These are phyloP conservation scores for Gaeumannomyces sp. DNA, from an alignment of 2,329 filamentous ascomycete species.

Conservation along the genomic window DNA sequence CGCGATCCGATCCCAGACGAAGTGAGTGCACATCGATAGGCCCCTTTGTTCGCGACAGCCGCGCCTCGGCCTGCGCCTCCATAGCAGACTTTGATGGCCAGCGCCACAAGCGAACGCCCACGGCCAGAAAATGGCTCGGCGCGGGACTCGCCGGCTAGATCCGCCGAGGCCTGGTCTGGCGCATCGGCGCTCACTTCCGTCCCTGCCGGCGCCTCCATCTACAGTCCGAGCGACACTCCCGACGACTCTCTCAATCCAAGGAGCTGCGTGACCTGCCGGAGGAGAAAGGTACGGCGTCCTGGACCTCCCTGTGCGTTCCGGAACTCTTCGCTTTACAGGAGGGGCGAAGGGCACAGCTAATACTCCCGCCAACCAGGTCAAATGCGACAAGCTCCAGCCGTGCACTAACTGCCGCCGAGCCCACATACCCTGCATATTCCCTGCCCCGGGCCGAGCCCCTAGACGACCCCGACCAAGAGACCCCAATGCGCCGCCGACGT, in stretches of 20 bases:
- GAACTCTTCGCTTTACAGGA: neutral
- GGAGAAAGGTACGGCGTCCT: slow-evolving; percentile 10
- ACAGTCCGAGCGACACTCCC: slow-evolving; percentile 19
- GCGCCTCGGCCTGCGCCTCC: no score
- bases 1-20: neutral
- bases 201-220: slow-evolving; percentile 22
- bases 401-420: slow-evolving; percentile 62
- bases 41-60: neutral
- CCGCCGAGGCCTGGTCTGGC: neutral
- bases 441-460: slow-evolving; percentile 66
- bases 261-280: slow-evolving; percentile 19
- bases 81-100: neutral
- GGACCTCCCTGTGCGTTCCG: neutral
- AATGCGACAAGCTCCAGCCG: slow-evolving; percentile 48
- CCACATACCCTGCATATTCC: slow-evolving; percentile 66
- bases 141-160: neutral
- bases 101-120: neutral
- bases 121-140: neutral
- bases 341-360: neutral
- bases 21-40: neutral
- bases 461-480: slow-evolving; percentile 60
- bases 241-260: slow-evolving; percentile 19
- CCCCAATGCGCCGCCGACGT: slow-evolving; percentile 43
- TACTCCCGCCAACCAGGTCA: neutral
- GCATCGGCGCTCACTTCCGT: slow-evolving; percentile 15